These are phyloP conservation scores for Firmiana major DNA, from an alignment of 345 rosid genomes.

Conservation along the genomic window DNA sequence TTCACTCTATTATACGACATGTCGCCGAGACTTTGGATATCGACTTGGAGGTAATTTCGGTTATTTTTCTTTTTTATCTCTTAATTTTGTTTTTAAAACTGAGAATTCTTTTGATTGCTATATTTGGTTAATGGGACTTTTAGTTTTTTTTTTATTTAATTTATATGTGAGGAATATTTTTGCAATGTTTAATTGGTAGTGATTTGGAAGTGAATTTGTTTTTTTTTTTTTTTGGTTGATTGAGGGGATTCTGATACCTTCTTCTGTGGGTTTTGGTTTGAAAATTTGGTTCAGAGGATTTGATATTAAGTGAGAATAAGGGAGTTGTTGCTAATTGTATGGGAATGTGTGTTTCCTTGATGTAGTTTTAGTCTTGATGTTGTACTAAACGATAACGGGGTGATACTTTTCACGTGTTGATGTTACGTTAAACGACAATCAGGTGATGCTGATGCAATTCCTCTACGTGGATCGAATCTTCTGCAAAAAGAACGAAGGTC, in stretches of 20 bases:
- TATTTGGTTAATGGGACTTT: neutral
- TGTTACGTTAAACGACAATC: no score
- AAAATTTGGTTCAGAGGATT: neutral
- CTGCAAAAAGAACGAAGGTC: no score
- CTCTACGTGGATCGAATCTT: no score
- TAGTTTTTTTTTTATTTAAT: neutral
- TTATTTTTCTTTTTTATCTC: neutral
- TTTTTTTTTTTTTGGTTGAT: neutral
- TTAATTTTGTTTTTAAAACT: neutral
- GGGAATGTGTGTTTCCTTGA: no score
- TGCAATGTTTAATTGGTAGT: neutral
- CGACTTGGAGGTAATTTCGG: no score
- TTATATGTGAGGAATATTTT: neutral
- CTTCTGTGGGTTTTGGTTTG: neutral
- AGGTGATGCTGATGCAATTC: no score
- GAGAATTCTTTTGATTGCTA: neutral
- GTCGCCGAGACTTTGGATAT: no score
- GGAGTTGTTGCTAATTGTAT: neutral
- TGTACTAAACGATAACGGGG: no score
- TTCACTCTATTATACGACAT: no score
- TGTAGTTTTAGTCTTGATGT: no score
- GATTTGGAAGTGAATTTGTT: neutral
- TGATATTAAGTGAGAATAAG: neutral
- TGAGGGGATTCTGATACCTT: neutral
- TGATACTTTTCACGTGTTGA: no score